These are phyloP conservation scores for Planoprotostelium fungivorum DNA, from an alignment of 78 protist genomes.

Conservation along the genomic window DNA sequence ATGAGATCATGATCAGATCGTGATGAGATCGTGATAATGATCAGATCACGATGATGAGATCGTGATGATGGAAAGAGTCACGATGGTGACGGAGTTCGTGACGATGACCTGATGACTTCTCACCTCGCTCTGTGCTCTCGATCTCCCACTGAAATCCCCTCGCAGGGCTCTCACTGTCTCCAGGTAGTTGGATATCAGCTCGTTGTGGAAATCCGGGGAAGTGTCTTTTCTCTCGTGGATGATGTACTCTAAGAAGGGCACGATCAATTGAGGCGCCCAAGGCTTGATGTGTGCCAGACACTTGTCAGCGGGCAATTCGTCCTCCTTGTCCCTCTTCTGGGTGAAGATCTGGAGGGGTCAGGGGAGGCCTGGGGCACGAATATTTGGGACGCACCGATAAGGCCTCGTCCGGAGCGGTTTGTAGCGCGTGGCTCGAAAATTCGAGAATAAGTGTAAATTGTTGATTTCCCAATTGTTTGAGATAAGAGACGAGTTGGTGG, in stretches of 20 bases:
- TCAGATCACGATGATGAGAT: too few species aligned
- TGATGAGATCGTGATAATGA: too few species aligned
- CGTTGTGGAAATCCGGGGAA: constrained; percentile 58
- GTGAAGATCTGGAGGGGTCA: constrained; percentile 38
- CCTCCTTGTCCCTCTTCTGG: constrained; percentile 33
- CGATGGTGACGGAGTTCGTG: too few species aligned
- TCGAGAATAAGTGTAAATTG: constrained; percentile 41
- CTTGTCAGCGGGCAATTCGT: constrained; percentile 39
- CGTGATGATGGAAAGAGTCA: too few species aligned
- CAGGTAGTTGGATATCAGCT: constrained; percentile 37
- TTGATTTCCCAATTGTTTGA: constrained; percentile 40
- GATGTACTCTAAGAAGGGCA: constrained; percentile 48
- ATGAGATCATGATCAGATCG: too few species aligned
- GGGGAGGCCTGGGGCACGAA: too few species aligned
- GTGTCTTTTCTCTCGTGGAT: constrained; percentile 31
- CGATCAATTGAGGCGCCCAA: constrained; percentile 19
- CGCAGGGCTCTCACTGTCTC: constrained; percentile 12
- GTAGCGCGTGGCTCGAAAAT: constrained; percentile 45
- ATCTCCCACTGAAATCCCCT: background rate
- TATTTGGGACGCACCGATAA: constrained; percentile 21
- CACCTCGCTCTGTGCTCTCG: background rate
- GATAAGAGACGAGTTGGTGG: constrained; percentile 28
- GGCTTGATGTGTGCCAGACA: constrained; percentile 35
- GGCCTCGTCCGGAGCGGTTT: constrained; percentile 37
- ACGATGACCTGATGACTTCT: constrained; percentile 23